Evolutionary conservation across 2,329 filamentous ascomycete genomes (phyloP).

Genomic region (Fusarium coffeatum): DNA sequence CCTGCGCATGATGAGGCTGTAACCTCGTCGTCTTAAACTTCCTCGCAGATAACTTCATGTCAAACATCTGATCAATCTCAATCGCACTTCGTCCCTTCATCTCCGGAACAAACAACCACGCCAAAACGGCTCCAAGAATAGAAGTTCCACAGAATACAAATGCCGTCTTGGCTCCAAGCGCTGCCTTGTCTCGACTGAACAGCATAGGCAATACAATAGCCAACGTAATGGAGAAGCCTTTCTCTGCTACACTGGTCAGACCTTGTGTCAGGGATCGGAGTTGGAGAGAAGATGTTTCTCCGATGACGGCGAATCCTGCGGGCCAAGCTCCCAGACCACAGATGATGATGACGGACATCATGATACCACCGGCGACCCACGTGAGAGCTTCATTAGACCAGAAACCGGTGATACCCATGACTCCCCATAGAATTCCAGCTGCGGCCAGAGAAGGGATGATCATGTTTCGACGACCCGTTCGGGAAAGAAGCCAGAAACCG

Average conservation of each 20-base stretch:
- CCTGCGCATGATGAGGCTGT: constrained; percentile 16
- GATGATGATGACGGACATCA: constrained; percentile 55
- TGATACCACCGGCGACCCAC: constrained; percentile 44
- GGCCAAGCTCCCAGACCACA: constrained; percentile 58
- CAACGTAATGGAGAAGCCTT: constrained; percentile 50
- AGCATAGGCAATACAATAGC: constrained; percentile 45
- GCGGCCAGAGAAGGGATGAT: constrained; percentile 51
- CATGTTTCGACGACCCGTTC: constrained; percentile 55
- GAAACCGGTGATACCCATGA: constrained; percentile 51
- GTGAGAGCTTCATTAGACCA: constrained; percentile 4
- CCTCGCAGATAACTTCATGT: constrained; percentile 22
- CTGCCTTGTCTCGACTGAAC: constrained; percentile 48
- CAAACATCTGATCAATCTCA: constrained; percentile 44
- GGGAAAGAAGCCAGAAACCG: constrained; percentile 58
- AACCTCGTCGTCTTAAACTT: constrained; percentile 27
- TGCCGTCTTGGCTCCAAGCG: constrained; percentile 55
- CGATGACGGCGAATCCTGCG: constrained; percentile 54
- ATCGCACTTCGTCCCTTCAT: constrained; percentile 40
- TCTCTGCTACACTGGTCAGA: constrained; percentile 55
- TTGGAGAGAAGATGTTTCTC: constrained; percentile 44
- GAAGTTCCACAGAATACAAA: constrained; percentile 55
- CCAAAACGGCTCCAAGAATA: constrained; percentile 15
- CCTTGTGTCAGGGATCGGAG: constrained; percentile 49
- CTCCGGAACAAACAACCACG: constrained; percentile 45
- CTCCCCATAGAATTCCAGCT: constrained; percentile 55